phyloP scores from a whole-genome alignment of 257 asterid genomes.

The Perilla frutescens region DNA sequence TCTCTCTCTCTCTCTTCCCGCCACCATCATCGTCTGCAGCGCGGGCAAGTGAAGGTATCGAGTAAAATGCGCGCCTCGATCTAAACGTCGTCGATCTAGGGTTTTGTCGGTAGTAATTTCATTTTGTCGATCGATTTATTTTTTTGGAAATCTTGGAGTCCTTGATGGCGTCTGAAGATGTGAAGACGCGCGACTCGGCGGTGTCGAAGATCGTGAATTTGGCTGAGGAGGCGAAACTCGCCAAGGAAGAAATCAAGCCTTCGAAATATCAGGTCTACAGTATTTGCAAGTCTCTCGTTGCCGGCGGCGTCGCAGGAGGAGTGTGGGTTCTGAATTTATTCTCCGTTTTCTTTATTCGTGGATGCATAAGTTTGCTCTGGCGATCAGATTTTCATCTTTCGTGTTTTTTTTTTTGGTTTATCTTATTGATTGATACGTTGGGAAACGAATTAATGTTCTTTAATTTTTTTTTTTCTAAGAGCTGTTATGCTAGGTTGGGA shows the following conservation, averaged over 20 bases:
- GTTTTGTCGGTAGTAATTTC: slow-evolving; percentile 15
- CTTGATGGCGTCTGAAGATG: slow-evolving; percentile 90
- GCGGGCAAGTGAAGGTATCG: neutral
- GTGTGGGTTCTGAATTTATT: slow-evolving; percentile 49
- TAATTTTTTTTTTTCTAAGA: neutral
- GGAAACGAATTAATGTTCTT: neutral
- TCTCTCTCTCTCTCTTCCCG: neutral
- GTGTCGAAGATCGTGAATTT: slow-evolving; percentile 84
- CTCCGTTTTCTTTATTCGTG: neutral
- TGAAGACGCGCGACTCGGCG: slow-evolving; percentile 73
- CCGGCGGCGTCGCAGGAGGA: slow-evolving; percentile 95
- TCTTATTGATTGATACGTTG: neutral
- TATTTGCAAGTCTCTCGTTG: slow-evolving; percentile 80
- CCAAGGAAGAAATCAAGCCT: slow-evolving; percentile 77
- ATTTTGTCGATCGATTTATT: slow-evolving; percentile 12
- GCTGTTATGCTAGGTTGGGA: neutral
- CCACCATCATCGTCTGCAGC: slow-evolving; percentile 21
- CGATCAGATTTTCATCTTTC: neutral
- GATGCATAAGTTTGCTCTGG: neutral
- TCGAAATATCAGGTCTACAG: slow-evolving; percentile 59
- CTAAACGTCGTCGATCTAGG: slow-evolving; percentile 33
- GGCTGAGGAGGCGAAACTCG: slow-evolving; percentile 90
- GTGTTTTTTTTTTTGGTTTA: slow-evolving; percentile 1
- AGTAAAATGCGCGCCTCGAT: slow-evolving; percentile 26
- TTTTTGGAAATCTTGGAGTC: slow-evolving; percentile 18